Base-by-base conservation (phyloP, 169 alveolate species). In the Eimeria necatrix region DNA sequence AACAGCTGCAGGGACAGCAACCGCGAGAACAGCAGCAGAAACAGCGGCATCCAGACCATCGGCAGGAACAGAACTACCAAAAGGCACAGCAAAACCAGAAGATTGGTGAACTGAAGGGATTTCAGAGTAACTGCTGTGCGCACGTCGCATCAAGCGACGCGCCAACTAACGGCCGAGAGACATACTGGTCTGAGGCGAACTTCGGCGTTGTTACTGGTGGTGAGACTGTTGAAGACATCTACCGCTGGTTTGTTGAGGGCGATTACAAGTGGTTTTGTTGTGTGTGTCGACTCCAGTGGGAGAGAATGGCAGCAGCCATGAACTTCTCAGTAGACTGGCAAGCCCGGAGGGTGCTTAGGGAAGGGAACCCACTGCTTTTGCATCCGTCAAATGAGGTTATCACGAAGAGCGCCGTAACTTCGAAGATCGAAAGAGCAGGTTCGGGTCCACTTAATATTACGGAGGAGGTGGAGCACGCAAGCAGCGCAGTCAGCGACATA, bases 191-290 rank as follows among this genome's bases (percentile, higher is more conserved):
- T 48, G 8, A 18, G 41, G 53, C 70, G 16, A 41, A 49, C 9
- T 56, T 84, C 12, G 91, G 91, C 48, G 61, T 59, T 56, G 24
- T 84, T 26, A 84, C 22, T 18, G 92, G 78, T 49, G 92, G 92
- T 22, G 80, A 84, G 60, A 84, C 80, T 16, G 92, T 84, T 7
- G 92, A 84, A 5, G 92, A 84, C 48, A 80, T 84, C 5, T 84
- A 60, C 78, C 92, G 92, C 41, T 84, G 92, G 92, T 84, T 84
- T 60, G 78, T 84, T 59, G 92, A 84, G 24, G 92, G 92, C 60
- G 92, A 84, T 41, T 84, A 80, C 80, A 84, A 84, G 46, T 84
- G 92, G 92, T 84, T 49, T 60, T 84, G 92, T 56, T 84, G 92
- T 51, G 78, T 84, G 2, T 84, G 92, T 41, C 92, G 92, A 60